Conservation (phyloP, 208 protist species). For the Blechomonas ayalai region DNA sequence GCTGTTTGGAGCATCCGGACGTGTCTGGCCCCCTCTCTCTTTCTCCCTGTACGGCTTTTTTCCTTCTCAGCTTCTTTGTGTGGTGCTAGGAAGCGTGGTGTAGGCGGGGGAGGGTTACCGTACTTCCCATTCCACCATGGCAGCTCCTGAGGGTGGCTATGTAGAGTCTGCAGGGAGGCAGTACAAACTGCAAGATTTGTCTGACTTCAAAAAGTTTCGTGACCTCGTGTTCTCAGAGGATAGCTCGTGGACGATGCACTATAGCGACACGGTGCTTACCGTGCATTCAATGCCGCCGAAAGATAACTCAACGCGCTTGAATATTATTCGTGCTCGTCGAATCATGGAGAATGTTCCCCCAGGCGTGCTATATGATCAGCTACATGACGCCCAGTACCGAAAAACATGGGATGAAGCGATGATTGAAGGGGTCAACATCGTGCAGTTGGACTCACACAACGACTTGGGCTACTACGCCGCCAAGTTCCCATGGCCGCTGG, state of each 20-base stretch:
- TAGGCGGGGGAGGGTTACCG: too few species aligned
- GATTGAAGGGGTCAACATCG: constrained; percentile 84
- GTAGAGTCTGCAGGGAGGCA: constrained; percentile 32
- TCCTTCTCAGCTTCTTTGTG: not conserved
- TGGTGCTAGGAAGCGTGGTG: too few species aligned
- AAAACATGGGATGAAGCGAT: constrained; percentile 82
- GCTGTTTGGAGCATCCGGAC: not conserved
- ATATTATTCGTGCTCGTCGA: constrained; percentile 66
- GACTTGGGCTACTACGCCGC: constrained; percentile 88
- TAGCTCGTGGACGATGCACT: constrained; percentile 37
- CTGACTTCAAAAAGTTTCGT: constrained; percentile 56
- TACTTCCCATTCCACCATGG: not conserved
- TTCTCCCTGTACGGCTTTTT: not conserved
- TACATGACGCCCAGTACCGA: constrained; percentile 84
- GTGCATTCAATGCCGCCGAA: constrained; percentile 55
- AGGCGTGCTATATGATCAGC: constrained; percentile 68
- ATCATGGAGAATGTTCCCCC: constrained; percentile 64
- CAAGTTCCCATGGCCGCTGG: constrained; percentile 82
- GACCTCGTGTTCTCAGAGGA: constrained; percentile 35
- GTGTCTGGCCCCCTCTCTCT: not conserved
- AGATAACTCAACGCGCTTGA: constrained; percentile 40
- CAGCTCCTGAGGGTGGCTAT: constrained; percentile 10
- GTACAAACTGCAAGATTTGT: constrained; percentile 62
- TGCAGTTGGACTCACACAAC: constrained; percentile 71
- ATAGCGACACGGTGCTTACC: constrained; percentile 22